Evolutionary conservation across 1,284 basidiomycete species (phyloP).

Genomic region (Trametes pubescens): DNA sequence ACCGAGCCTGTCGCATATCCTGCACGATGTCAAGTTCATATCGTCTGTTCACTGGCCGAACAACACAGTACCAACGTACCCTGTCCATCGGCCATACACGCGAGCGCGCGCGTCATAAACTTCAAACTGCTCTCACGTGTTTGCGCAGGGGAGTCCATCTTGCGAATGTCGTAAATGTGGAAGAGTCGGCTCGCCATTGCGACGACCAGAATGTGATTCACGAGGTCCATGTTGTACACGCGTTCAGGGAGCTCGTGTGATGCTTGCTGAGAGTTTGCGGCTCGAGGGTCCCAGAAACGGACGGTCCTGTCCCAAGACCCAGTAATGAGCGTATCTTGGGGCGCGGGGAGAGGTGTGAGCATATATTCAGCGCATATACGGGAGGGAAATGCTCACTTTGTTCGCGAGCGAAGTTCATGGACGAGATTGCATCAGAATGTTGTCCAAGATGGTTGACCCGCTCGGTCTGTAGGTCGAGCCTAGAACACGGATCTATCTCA

Average conservation of each 20-base stretch:
- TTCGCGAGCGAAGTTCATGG: constrained; percentile 63
- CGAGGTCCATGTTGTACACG: constrained; percentile 83
- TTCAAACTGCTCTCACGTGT: constrained; percentile 93
- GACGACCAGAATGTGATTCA: constrained; percentile 81
- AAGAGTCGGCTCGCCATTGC: constrained; percentile 92
- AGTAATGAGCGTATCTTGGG: constrained; percentile 74
- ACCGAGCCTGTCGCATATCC: constrained; percentile 95
- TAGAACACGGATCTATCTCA: constrained; percentile 35
- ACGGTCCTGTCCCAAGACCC: constrained; percentile 93
- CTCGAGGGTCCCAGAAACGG: constrained; percentile 87
- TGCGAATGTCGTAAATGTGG: constrained; percentile 85
- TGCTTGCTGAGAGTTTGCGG: constrained; percentile 63
- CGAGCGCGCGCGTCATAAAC: constrained; percentile 92
- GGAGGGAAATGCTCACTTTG: constrained; percentile 52
- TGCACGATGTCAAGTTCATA: constrained; percentile 40
- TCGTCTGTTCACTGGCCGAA: neutral
- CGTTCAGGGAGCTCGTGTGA: constrained; percentile 81
- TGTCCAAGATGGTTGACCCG: constrained; percentile 69
- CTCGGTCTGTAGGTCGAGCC: constrained; percentile 71
- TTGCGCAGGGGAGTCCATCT: constrained; percentile 77
- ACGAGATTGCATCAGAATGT: constrained; percentile 72
- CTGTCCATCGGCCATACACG: constrained; percentile 92
- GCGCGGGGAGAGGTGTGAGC: constrained; percentile 8
- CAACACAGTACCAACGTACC: constrained; percentile 56
- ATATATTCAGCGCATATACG: neutral